Conservation (phyloP, 2,329 filamentous ascomycete genomes). For the Harringtonia aguacate region DNA sequence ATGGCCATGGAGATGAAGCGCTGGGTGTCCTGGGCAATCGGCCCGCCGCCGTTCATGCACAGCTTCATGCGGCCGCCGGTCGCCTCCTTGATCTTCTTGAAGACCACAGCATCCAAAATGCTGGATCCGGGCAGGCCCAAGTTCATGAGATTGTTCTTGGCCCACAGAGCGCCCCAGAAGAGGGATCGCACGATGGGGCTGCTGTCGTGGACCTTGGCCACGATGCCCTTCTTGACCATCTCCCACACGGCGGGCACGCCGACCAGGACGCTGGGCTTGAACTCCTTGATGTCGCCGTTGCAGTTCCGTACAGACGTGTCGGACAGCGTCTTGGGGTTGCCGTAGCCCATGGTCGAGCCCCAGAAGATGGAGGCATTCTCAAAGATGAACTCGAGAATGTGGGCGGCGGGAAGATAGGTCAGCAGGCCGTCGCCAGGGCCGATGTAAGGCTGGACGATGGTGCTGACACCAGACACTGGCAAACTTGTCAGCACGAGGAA, state of each 20-base stretch:
- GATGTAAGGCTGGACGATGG: slow-evolving; percentile 66
- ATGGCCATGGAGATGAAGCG: slow-evolving; percentile 83
- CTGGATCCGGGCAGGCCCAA: slow-evolving; percentile 53
- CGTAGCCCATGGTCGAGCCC: slow-evolving; percentile 84
- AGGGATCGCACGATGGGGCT: slow-evolving; percentile 59
- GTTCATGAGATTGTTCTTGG: slow-evolving; percentile 39
- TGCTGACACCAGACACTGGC: slow-evolving; percentile 63
- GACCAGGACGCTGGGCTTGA: slow-evolving; percentile 72
- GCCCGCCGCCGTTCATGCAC: slow-evolving; percentile 78
- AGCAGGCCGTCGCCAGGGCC: slow-evolving; percentile 69
- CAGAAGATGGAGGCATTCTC: slow-evolving; percentile 76
- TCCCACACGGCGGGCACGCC: slow-evolving; percentile 88
- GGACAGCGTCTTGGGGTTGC: slow-evolving; percentile 75
- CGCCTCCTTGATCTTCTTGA: slow-evolving; percentile 86
- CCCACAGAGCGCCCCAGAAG: slow-evolving; percentile 53
- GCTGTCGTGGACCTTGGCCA: slow-evolving; percentile 62
- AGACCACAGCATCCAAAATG: slow-evolving; percentile 67
- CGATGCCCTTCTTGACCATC: slow-evolving; percentile 81
- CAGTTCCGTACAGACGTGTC: slow-evolving; percentile 76
- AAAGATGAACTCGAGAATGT: slow-evolving; percentile 86
- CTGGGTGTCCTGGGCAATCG: slow-evolving; percentile 75
- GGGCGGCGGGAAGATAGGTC: slow-evolving; percentile 75
- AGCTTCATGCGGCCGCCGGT: slow-evolving; percentile 74
- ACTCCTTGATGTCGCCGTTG: slow-evolving; percentile 77
- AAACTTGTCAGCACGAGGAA: neutral